phyloP scores from a whole-genome alignment of 352 stramenopile genomes.

The Phytophthora lateralis region DNA sequence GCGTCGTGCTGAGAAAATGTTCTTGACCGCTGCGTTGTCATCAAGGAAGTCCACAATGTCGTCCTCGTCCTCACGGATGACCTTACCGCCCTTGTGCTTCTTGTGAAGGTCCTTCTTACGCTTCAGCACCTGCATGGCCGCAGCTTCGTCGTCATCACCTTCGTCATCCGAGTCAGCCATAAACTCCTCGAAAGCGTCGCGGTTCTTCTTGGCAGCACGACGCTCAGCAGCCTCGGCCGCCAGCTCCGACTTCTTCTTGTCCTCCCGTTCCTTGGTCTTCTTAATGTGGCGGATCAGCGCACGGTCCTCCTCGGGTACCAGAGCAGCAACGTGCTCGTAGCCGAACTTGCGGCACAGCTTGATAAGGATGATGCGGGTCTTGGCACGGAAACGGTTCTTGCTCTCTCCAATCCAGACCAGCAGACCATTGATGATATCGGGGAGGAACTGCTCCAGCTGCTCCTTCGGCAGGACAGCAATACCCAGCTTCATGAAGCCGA shows the following conservation, averaged over 20 bases:
- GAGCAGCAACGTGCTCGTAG: constrained; percentile 90
- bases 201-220: constrained; percentile 57
- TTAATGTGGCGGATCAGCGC: constrained; percentile 96
- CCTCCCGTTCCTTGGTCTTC: constrained; percentile 93
- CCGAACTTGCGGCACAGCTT: constrained; percentile 95
- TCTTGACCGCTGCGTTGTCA: constrained; percentile 89
- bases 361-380: constrained; percentile 96
- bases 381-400: constrained; percentile 95
- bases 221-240: constrained; percentile 43
- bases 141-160: constrained; percentile 77
- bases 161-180: constrained; percentile 87
- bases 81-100: constrained; percentile 80
- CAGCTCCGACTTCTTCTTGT: constrained; percentile 88
- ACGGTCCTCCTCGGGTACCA: constrained; percentile 91
- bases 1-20: constrained; percentile 62
- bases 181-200: constrained; percentile 75
- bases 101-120: constrained; percentile 81
- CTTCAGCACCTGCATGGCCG: constrained; percentile 82
- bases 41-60: constrained; percentile 95
- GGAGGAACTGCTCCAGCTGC: constrained; percentile 89
- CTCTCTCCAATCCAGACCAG: constrained; percentile 94
- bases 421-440: constrained; percentile 92
- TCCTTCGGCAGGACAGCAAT: constrained; percentile 92
- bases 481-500: constrained; percentile 96
- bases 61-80: constrained; percentile 81